Evolutionary conservation across 208 protist species (phyloP).

Genomic region (Endotrypanum monterogeii): DNA sequence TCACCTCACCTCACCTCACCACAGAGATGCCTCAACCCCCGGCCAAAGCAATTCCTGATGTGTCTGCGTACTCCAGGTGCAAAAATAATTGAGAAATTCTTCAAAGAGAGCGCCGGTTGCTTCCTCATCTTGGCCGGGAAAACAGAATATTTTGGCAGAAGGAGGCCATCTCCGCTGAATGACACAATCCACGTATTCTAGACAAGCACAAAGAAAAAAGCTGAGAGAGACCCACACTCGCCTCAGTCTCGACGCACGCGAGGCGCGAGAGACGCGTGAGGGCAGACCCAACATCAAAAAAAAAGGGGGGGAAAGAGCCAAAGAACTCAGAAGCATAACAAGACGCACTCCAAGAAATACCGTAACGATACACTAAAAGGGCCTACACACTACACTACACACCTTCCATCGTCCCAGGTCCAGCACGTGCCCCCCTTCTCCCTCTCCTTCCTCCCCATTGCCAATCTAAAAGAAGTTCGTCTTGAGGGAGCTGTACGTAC

Average conservation of each 20-base stretch:
- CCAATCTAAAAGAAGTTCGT: slow-evolving; percentile 40
- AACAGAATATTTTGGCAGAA: background rate
- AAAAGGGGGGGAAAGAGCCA: background rate
- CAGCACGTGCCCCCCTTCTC: background rate
- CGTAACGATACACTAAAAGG: too few relatives aligned
- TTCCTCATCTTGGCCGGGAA: background rate
- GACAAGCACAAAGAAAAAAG: too few relatives aligned
- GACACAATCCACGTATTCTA: background rate
- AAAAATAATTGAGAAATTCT: too few relatives aligned
- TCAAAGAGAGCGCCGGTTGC: background rate
- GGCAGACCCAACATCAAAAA: background rate
- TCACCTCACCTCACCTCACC: background rate
- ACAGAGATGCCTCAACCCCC: background rate
- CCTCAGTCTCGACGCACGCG: background rate
- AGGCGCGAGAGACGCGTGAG: background rate
- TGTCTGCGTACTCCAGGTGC: too few relatives aligned
- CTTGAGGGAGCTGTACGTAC: slow-evolving; percentile 51
- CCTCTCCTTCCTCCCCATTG: too few relatives aligned
- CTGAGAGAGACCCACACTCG: background rate
- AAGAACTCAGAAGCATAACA: background rate
- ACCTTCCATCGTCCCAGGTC: too few relatives aligned
- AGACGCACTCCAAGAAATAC: background rate
- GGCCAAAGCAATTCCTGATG: too few relatives aligned
- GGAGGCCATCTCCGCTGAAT: background rate
- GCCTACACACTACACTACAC: too few relatives aligned